Percentiles rank a stretch among this genome's conserved stretches.
phyloP scores from a whole-genome alignment of 768 basidiomycete species.

The Boletus coccyginus region DNA sequence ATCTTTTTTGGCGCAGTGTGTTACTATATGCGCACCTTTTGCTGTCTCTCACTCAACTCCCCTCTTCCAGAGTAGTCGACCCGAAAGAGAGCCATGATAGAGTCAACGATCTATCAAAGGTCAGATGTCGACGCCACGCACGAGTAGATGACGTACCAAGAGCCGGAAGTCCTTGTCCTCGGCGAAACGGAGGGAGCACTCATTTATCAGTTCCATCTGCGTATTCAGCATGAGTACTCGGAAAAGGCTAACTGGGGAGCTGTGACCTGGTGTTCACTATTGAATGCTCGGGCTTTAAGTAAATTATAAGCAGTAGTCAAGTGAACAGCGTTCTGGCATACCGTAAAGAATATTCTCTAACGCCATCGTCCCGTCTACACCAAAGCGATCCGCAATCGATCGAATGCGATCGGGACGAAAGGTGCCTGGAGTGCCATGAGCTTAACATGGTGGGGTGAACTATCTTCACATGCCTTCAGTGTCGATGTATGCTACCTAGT shows the following conservation, averaged over 20 bases:
- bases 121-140: slow-evolving; percentile 4
- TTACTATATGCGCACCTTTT: slow-evolving; percentile 53
- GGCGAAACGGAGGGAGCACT: slow-evolving; percentile 83
- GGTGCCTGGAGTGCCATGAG: slow-evolving; percentile 50
- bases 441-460: slow-evolving; percentile 10
- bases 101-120: slow-evolving; percentile 76
- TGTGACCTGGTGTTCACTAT: slow-evolving; percentile 85
- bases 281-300: slow-evolving; percentile 74
- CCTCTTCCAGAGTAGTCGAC: slow-evolving; percentile 93
- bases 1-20: not conserved
- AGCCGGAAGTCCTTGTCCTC: slow-evolving; percentile 85
- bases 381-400: slow-evolving; percentile 89
- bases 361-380: slow-evolving; percentile 85
- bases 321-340: slow-evolving; percentile 21
- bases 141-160: slow-evolving; percentile 42
- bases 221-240: slow-evolving; percentile 3
- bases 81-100: slow-evolving; percentile 95
- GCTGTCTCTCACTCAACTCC: slow-evolving; percentile 90
- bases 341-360: slow-evolving; percentile 93
- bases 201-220: slow-evolving; percentile 90
- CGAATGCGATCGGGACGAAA: slow-evolving; percentile 93
- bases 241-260: not conserved
- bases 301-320: slow-evolving; percentile 5
- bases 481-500: slow-evolving; percentile 86
- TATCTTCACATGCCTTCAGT: slow-evolving; percentile 58